phyloP scores from a whole-genome alignment of 805 yeast species.

The Geotrichum ghanense region DNA sequence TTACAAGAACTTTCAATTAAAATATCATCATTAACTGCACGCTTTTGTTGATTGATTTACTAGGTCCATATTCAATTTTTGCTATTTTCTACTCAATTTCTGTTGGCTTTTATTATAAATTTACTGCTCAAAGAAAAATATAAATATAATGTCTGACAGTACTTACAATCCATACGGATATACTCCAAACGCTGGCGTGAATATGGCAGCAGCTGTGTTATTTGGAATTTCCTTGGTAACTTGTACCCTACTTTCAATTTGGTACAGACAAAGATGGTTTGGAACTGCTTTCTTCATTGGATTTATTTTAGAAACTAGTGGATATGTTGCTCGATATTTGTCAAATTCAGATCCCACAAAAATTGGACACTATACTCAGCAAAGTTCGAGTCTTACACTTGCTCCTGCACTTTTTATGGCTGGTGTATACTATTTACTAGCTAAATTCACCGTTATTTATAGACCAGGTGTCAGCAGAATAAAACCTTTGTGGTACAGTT shows the following conservation, averaged over 20 bases:
- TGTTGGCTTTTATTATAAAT: too few species aligned
- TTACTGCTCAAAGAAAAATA: too few species aligned
- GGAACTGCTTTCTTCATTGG: slow-evolving; percentile 46
- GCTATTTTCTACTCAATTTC: too few species aligned
- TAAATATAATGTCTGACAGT: too few species aligned
- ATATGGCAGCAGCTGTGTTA: slow-evolving; percentile 42
- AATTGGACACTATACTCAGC: slow-evolving; percentile 41
- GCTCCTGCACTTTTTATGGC: slow-evolving; percentile 83
- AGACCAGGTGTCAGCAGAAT: slow-evolving; percentile 41
- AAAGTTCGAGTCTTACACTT: slow-evolving; percentile 56
- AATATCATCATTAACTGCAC: too few species aligned
- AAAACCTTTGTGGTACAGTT: slow-evolving; percentile 50
- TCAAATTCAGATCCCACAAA: slow-evolving; percentile 30
- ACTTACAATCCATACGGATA: slow-evolving; percentile 26
- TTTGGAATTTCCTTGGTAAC: slow-evolving; percentile 37
- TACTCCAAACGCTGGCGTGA: slow-evolving; percentile 45
- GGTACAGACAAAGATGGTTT: slow-evolving; percentile 54
- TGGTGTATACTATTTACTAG: slow-evolving; percentile 64
- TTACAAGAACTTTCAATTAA: too few species aligned
- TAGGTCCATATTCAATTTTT: too few species aligned
- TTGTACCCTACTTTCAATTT: slow-evolving; percentile 34
- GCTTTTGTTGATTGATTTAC: too few species aligned
- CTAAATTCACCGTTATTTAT: slow-evolving; percentile 51
- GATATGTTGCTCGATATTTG: slow-evolving; percentile 51
- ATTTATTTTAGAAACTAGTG: slow-evolving; percentile 47